Evolutionary conservation across 2,329 filamentous ascomycete genomes (phyloP).

Genomic region (Colletotrichum brevisporum): DNA sequence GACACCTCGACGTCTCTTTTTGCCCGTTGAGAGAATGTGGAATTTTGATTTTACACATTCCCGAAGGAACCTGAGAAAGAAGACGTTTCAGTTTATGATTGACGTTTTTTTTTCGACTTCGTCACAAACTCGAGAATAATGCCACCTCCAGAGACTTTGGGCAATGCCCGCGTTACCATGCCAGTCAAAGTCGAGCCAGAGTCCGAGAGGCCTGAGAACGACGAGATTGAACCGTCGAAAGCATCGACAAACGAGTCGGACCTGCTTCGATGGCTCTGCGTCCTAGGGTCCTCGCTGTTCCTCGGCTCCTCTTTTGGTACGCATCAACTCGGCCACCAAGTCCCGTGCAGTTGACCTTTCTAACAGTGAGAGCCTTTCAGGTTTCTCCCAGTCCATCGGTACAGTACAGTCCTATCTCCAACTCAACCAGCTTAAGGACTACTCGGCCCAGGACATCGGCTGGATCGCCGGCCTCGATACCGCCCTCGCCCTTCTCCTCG

Average conservation of each 20-base stretch:
- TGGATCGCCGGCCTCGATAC: conserved; percentile 64
- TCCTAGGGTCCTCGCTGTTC: neutral
- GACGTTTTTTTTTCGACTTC: no score
- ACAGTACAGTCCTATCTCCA: conserved; percentile 62
- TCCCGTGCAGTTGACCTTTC: neutral
- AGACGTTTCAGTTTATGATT: no score
- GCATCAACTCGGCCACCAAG: no score
- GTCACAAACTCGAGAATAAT: no score
- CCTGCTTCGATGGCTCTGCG: conserved; percentile 4
- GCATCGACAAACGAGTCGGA: neutral
- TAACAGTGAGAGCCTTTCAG: conserved; percentile 40
- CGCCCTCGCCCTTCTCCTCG: conserved; percentile 59
- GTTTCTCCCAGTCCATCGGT: conserved; percentile 62
- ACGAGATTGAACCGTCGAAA: neutral
- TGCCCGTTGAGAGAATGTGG: no score
- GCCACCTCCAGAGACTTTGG: neutral
- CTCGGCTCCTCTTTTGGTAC: conserved; percentile 20
- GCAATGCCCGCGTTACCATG: neutral
- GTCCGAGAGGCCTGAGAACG: neutral
- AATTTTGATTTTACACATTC: no score
- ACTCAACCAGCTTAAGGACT: conserved; percentile 57
- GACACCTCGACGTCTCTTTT: no score
- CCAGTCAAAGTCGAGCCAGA: neutral
- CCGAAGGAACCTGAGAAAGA: no score
- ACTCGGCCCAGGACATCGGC: conserved; percentile 59